Conservation (phyloP, 108 stramenopile genomes). For the Nitzschia palea region DNA sequence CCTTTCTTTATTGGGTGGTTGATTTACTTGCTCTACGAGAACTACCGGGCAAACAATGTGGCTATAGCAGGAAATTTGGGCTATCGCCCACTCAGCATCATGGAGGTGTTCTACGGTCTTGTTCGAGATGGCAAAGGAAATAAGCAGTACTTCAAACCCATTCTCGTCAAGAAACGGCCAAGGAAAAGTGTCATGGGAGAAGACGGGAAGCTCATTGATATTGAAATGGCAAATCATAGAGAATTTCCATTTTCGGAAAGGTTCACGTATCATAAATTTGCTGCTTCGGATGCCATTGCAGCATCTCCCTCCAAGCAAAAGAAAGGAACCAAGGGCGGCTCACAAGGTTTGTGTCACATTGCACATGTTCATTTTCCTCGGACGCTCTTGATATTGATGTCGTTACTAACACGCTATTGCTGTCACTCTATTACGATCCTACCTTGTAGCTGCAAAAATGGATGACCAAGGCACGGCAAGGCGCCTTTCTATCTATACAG, state of each 20-base stretch:
- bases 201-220: conserved; percentile 25
- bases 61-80: conserved; percentile 39
- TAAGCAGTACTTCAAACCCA: conserved; percentile 44
- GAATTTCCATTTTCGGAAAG: conserved; percentile 86
- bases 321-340: conserved; percentile 24
- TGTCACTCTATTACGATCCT: too few relatives aligned
- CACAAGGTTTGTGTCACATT: conserved; percentile 15
- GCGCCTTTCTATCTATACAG: conserved; percentile 26
- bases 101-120: conserved; percentile 49
- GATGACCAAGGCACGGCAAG: conserved; percentile 17
- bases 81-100: conserved; percentile 57
- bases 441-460: not conserved
- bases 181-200: conserved; percentile 28
- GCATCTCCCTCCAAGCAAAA: conserved; percentile 38
- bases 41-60: conserved; percentile 45
- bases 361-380: not conserved
- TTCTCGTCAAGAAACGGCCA: conserved; percentile 37
- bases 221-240: conserved; percentile 56
- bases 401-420: too few relatives aligned
- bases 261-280: conserved; percentile 66
- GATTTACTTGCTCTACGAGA: conserved; percentile 50
- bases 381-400: not conserved
- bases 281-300: conserved; percentile 60
- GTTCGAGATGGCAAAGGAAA: conserved; percentile 49
- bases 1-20: conserved; percentile 56